These are phyloP conservation scores for Epichloe brachyelytri DNA, from an alignment of 2,329 filamentous ascomycete species.

Conservation along the genomic window DNA sequence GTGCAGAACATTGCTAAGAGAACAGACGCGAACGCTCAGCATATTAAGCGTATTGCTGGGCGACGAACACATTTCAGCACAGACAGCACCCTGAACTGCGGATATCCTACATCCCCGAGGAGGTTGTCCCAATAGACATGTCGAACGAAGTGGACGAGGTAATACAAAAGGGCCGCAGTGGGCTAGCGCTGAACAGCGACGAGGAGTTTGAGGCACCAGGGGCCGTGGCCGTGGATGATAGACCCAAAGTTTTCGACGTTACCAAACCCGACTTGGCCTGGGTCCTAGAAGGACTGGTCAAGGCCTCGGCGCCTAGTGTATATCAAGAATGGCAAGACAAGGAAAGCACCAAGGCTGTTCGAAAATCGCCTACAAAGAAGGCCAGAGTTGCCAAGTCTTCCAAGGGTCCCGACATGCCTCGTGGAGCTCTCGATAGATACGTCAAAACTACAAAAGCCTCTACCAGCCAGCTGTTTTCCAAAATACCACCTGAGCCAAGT, in stretches of 20 bases:
- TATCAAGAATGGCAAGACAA: slow-evolving; percentile 17
- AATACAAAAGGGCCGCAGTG: slow-evolving; percentile 35
- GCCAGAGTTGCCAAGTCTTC: slow-evolving; percentile 7
- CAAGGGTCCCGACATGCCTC: slow-evolving; percentile 10
- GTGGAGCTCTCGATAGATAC: slow-evolving; percentile 27
- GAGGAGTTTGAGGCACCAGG: slow-evolving; percentile 42
- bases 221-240: slow-evolving; percentile 11
- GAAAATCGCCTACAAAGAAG: slow-evolving; percentile 14
- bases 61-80: slow-evolving; percentile 59
- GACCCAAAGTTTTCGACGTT: slow-evolving; percentile 46
- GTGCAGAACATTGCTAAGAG: slow-evolving; percentile 37
- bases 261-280: slow-evolving; percentile 40
- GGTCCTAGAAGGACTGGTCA: slow-evolving; percentile 24
- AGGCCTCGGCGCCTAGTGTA: slow-evolving; percentile 12
- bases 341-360: slow-evolving; percentile 10
- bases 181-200: slow-evolving; percentile 50
- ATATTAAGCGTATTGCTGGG: slow-evolving; percentile 55
- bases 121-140: slow-evolving; percentile 68
- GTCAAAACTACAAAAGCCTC: slow-evolving; percentile 26
- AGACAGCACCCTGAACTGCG: slow-evolving; percentile 66
- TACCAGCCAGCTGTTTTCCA: not conserved
- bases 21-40: slow-evolving; percentile 19
- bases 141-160: slow-evolving; percentile 55
- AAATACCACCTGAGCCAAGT: slow-evolving; percentile 4
- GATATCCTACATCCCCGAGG: slow-evolving; percentile 61